Base-by-base conservation (phyloP, 768 basidiomycete genomes). In the Mycena vulgaris region DNA sequence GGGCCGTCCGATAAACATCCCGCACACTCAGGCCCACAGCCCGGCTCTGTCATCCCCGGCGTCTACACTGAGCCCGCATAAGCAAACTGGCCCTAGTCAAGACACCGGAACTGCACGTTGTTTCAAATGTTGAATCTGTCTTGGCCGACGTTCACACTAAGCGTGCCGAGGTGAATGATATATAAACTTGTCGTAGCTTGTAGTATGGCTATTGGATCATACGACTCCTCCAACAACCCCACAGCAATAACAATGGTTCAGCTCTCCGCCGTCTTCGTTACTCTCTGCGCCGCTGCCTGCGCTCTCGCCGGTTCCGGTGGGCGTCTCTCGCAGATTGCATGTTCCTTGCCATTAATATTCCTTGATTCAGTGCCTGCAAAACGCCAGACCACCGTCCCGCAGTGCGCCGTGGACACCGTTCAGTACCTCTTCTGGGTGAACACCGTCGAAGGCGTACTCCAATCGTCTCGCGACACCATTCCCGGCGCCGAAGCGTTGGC, bases 241-340 rank as follows among this genome's bases (percentile, higher is more conserved):
- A 59, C 40, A 59, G 57, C 57, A 59, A 45, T 59, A 59, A 59
- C 57, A 45, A 59, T 59, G 57, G 57, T 59, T 59, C 39, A 59
- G 40, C 57, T 59, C 57, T 59, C 57, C 19, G 28, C 40, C 57
- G 21, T 16, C 57, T 59, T 59, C 40, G 40, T 59, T 45, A 59
- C 57, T 59, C 57, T 59, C 40, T 59, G 57, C 57, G 28, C 57
- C 57, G 57, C 57, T 45, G 57, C 57, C 40, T 59, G 57, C 40
- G 57, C 40, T 59, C 57, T 59, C 40, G 57, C 57, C 57, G 40
- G 57, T 59, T 42, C 57, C 31, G 40, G 57, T 59, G 39, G 21
- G 57, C 57, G 40, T 59, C 37, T 59, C 28, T 59, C 39, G 40
- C 57, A 45, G 40, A 42, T 59, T 59, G n/a, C 57, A 58, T 45